Base-by-base conservation (phyloP, 768 basidiomycete genomes). In the Pholiota molesta region DNA sequence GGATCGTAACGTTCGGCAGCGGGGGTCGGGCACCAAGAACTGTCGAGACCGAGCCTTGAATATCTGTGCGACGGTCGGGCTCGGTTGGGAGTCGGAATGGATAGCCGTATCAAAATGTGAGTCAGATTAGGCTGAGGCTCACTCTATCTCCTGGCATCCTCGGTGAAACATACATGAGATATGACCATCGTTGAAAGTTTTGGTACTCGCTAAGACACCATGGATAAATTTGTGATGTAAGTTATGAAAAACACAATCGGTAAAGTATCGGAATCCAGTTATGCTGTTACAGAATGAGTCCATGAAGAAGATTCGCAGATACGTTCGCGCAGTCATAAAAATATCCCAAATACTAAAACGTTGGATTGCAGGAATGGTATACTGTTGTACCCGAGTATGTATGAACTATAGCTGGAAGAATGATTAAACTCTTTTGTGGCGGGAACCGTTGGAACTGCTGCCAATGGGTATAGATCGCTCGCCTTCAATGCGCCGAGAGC, bases 381-480 rank as follows among this genome's bases (percentile, higher is more conserved):
- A 21, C 19, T 49, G 47, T 49, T 49, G 23, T 14, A 49, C 21
- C 21, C 47, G 47, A 49, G 47, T 5, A 26, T 4, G 14, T 26
- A 19, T 49, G 10, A 9, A 49, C 5, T 6, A 49, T 6, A 26
- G 21, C n/a, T 26, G 23, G n/a, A 44, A 26, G 21, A 49, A 49
- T 49, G 13, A 49, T 49, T 26, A 21, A 28, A 49, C 47, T 31
- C 2, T 49, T 49, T 49, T 49, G 7, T 49, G 10, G 23, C 13
- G 23, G 11, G 13, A 49, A 26, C 19, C 9, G 23, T 26, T 49
- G 47, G 8, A 26, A 49, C 19, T 26, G 47, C 23, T 49, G 23
- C 47, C 47, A 49, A 49, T 49, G 47, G 47, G 47, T 26, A 49
- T 49, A 49, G 47, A 49, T 49, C 47, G 23, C 47, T 26, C 9